phyloP scores from a whole-genome alignment of 2,329 filamentous ascomycete species.

The Colletotrichum endophyticum region DNA sequence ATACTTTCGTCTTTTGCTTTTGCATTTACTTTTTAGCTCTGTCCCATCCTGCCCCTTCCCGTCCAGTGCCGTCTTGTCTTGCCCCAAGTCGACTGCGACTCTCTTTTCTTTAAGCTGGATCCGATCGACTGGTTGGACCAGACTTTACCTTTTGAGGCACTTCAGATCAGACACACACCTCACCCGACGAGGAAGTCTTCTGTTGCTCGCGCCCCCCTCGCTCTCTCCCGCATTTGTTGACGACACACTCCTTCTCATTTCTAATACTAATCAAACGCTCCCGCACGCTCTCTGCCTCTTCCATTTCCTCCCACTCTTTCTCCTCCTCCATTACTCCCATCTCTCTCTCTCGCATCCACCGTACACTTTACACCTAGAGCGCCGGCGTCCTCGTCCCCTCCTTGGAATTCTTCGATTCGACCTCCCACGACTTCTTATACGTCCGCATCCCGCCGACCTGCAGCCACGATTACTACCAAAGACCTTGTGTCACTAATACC shows the following conservation, averaged over 20 bases:
- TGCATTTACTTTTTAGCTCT: not conserved
- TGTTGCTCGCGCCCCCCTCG: not conserved
- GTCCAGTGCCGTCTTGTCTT: not conserved
- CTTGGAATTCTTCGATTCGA: slow-evolving; percentile 16
- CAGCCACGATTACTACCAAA: not conserved
- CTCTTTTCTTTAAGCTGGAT: not conserved
- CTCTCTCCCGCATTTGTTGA: slow-evolving; percentile 15
- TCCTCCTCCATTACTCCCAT: not conserved
- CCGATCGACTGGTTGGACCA: slow-evolving; percentile 3
- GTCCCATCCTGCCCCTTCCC: not conserved
- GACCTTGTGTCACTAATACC: not conserved
- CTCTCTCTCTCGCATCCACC: not conserved
- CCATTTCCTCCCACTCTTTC: not conserved
- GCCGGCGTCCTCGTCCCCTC: slow-evolving; percentile 3
- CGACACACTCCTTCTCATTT: slow-evolving; percentile 11
- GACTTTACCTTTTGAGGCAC: slow-evolving; percentile 4
- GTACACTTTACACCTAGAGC: not conserved
- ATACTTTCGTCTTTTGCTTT: not conserved
- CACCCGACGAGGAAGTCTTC: not conserved
- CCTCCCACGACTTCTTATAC: not conserved
- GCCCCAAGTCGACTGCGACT: not conserved
- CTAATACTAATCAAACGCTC: slow-evolving; percentile 9
- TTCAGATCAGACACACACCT: not conserved
- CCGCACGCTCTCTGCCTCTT: not conserved
- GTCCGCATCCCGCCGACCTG: not conserved